Evolutionary conservation across 805 yeast genomes (phyloP).

Genomic region (Saccharomycopsis vini): DNA sequence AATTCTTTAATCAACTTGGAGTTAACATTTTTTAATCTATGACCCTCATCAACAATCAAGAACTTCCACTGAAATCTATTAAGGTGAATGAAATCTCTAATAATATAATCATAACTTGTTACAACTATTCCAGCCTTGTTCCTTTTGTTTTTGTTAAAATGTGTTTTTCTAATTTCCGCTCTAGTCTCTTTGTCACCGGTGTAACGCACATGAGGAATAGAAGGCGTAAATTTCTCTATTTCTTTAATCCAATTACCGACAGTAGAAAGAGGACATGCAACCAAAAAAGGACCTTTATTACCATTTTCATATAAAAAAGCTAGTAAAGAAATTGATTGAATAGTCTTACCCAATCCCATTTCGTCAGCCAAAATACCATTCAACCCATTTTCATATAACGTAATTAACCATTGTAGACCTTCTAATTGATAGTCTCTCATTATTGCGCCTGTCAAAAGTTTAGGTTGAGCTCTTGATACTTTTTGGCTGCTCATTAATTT

Average conservation of each 20-base stretch:
- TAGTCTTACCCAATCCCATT: conserved; percentile 94
- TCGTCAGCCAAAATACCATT: conserved; percentile 96
- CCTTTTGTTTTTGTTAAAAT: conserved; percentile 29
- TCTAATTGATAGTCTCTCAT: conserved; percentile 81
- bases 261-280: conserved; percentile 79
- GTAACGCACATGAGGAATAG: conserved; percentile 51
- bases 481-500: conserved; percentile 20
- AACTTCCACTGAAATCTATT: conserved; percentile 61
- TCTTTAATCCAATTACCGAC: conserved; percentile 80
- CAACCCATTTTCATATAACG: conserved; percentile 85
- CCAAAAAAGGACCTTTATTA: conserved; percentile 65
- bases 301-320: conserved; percentile 73
- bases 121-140: conserved; percentile 41
- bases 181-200: conserved; percentile 58
- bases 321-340: conserved; percentile 76
- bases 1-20: conserved; percentile 66
- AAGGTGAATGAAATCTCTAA: conserved; percentile 55
- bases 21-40: conserved; percentile 76
- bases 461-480: conserved; percentile 39
- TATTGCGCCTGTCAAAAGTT: conserved; percentile 42
- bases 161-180: conserved; percentile 30
- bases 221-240: conserved; percentile 64
- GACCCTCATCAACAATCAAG: conserved; percentile 92
- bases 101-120: conserved; percentile 75
- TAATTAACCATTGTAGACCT: conserved; percentile 85